These are phyloP conservation scores for Neofusicoccum cordaticola DNA, from an alignment of 2,329 filamentous ascomycete genomes.

Conservation along the genomic window DNA sequence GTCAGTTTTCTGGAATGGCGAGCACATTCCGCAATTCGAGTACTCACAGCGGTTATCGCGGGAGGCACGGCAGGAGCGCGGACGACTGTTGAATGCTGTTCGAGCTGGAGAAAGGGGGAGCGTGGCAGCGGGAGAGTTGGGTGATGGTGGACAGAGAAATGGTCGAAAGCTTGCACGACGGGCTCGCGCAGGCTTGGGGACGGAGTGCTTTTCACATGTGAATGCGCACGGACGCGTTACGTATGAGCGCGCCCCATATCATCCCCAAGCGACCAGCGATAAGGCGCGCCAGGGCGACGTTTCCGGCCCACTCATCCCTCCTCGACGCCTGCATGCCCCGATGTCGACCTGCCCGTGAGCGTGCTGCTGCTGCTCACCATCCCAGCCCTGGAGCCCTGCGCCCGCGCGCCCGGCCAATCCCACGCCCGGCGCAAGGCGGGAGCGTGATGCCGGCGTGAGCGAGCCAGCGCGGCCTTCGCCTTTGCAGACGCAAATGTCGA, in stretches of 20 bases:
- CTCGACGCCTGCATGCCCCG: background rate
- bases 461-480: background rate
- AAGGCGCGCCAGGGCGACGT: constrained; percentile 13
- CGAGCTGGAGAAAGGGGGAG: background rate
- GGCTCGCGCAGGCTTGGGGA: background rate
- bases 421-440: background rate
- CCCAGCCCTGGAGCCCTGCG: background rate
- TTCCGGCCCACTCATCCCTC: constrained; percentile 9
- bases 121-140: background rate
- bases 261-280: constrained; percentile 9
- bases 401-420: background rate
- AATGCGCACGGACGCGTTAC: constrained; percentile 14
- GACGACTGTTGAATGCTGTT: background rate
- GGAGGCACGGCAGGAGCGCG: background rate
- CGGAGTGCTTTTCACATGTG: background rate
- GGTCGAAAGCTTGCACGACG: background rate
- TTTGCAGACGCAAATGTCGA: background rate
- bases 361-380: background rate
- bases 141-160: constrained; percentile 11
- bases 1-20: constrained; percentile 10
- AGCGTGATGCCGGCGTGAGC: constrained; percentile 11
- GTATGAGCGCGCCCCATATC: background rate
- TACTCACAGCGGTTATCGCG: background rate
- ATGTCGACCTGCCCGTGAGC: background rate
- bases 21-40: constrained; percentile 15